Evolutionary conservation across 495 filamentous ascomycete species (phyloP), one percentile per base, ranked within the genome.

Genomic region (Venustampulla echinocandica): DNA sequence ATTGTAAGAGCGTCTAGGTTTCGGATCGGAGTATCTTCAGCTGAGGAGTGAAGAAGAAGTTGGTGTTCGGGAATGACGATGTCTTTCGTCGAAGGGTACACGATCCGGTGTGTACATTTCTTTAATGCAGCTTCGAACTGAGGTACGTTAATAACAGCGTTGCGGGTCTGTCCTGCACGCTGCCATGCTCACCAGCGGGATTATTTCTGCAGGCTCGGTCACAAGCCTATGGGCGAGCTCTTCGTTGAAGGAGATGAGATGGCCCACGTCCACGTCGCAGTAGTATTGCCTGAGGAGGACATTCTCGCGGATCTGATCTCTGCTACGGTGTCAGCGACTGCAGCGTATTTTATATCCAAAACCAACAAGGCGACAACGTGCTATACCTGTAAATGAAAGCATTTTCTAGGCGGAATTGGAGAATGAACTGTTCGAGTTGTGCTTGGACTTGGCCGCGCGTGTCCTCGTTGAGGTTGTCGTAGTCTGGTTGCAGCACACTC

Each of bases 291-390:
- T 94, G 10, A 95, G 78, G 0, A 99, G 75, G 23, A 89, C 90
- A 69, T 99, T 97, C 58, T 96, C 90, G 50, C 89, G 80, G 47
- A 99, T 75, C 69, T 95, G 92, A 58, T 99, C 93, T 70, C 93
- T 94, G 55, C n/a, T 22, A 43, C 3, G 39, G 23, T n/a, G 53
- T 62, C 40, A 66, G 52, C 40, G 44, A 19, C 5, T 24, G 53
- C 48, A 21, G 27, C 6, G 27, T 40, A 17, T 4, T 9, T 10
- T n/a, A 47, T 19, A 10, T 2, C n/a, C n/a, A n/a, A n/a, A n/a
- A n/a, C n/a, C n/a, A n/a, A n/a, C n/a, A n/a, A n/a, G n/a, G n/a
- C n/a, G n/a, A n/a, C 25, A 14, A 30, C 32, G 14, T 18, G n/a
- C 34, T 62, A 24, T 67, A 89, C 89, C 89, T 79, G 73, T 99